Evolutionary conservation across 352 stramenopile genomes (phyloP).

Genomic region (Discostella stelligera): DNA sequence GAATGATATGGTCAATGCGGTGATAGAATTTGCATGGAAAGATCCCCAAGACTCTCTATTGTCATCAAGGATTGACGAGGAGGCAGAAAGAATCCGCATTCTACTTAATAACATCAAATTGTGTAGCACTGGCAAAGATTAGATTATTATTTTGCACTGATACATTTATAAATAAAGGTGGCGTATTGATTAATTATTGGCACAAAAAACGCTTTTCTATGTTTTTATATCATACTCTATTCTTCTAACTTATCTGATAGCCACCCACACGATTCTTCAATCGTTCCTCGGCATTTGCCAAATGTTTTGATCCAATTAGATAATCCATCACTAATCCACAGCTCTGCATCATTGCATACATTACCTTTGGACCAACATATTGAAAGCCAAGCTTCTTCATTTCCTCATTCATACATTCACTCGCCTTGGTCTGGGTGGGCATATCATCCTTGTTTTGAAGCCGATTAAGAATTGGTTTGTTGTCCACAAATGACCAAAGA

Average conservation of each 20-base stretch:
- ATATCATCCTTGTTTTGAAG: background rate
- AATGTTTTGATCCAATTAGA: conserved; percentile 43
- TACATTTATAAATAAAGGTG: too few species aligned
- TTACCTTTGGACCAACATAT: conserved; percentile 74
- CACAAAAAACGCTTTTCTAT: too few species aligned
- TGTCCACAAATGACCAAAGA: conserved; percentile 72
- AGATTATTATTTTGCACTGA: background rate
- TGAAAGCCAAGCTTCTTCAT: conserved; percentile 68
- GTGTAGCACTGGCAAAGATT: background rate
- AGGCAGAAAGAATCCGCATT: background rate
- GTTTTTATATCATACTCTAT: too few species aligned
- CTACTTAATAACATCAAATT: conserved; percentile 2
- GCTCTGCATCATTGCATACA: conserved; percentile 73
- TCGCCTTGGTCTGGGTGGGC: too few species aligned
- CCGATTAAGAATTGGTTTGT: conserved; percentile 55
- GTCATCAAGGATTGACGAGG: background rate
- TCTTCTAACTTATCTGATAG: conserved; percentile 36
- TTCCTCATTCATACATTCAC: conserved; percentile 60
- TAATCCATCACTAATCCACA: conserved; percentile 76
- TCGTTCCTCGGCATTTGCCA: conserved; percentile 32
- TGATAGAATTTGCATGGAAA: conserved; percentile 3
- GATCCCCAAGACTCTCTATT: background rate
- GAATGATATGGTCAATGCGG: background rate
- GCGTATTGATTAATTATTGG: too few species aligned
- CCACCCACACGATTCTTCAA: conserved; percentile 44